Conservation (phyloP, 1,284 basidiomycete genomes). For the Trametes pubescens region DNA sequence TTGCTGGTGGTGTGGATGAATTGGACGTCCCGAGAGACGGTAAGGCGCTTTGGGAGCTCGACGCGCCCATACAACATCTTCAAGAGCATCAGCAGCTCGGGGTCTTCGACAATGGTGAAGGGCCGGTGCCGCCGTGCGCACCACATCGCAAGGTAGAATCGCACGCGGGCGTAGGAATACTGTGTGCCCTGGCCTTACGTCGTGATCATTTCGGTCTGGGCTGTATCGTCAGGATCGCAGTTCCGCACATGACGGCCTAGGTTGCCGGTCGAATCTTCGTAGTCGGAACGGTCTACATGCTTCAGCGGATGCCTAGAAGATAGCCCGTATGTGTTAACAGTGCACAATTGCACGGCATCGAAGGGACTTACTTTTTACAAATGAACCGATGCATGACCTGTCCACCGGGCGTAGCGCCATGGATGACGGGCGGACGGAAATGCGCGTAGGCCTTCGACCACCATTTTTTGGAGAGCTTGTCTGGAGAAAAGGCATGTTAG, state of each 20-base stretch:
- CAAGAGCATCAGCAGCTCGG: not conserved
- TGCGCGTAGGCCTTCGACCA: no score
- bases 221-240: not conserved
- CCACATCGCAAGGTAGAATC: not conserved
- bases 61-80: not conserved
- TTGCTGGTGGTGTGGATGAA: not conserved
- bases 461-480: no score
- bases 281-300: not conserved
- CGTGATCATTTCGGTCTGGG: not conserved
- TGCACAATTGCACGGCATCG: no score
- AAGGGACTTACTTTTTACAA: no score
- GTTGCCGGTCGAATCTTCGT: not conserved
- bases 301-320: not conserved
- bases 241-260: not conserved
- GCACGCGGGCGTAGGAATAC: not conserved
- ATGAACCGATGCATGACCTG: no score
- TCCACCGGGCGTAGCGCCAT: no score
- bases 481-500: not conserved
- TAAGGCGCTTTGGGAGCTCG: not conserved
- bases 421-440: no score
- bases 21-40: not conserved
- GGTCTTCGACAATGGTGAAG: not conserved
- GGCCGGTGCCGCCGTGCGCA: not conserved
- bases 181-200: not conserved
- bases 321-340: no score